A percentile compares a stretch with the other conserved stretches of the same genome.
These are phyloP conservation scores for Cenchrus purpureus DNA, from an alignment of 176 grass and related monocot genomes.

Conservation along the genomic window DNA sequence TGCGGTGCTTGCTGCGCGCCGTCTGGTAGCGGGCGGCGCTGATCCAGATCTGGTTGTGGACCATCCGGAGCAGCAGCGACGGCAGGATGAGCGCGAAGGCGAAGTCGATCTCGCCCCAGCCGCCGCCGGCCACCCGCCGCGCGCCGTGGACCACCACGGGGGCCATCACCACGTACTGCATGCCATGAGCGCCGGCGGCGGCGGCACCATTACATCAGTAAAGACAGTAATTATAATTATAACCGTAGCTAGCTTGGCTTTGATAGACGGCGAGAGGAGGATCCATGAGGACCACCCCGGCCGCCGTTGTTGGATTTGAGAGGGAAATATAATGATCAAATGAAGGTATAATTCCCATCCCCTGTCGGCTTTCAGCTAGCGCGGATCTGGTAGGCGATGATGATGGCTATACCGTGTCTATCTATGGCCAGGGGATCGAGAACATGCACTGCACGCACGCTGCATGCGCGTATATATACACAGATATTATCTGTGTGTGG, in stretches of 20 bases:
- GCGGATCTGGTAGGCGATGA: background rate
- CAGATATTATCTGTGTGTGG: too few species aligned
- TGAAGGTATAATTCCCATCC: background rate
- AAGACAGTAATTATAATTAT: too few species aligned
- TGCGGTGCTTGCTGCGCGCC: conserved; percentile 78
- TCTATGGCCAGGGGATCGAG: too few species aligned
- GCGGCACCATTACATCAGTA: background rate
- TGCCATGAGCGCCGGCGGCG: too few species aligned
- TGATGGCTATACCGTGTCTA: background rate
- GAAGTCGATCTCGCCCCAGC: conserved; percentile 53
- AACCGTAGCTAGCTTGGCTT: too few species aligned
- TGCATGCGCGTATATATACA: too few species aligned
- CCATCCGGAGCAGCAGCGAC: conserved; percentile 59
- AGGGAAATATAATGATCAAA: background rate
- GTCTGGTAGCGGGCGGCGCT: conserved; percentile 79
- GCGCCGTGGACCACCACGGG: conserved; percentile 57
- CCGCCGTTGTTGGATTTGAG: background rate
- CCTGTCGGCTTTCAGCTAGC: background rate
- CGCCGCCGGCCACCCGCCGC: conserved; percentile 39
- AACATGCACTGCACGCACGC: too few species aligned
- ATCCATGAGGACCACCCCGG: background rate
- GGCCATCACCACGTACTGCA: conserved; percentile 73
- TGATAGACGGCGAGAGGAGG: too few species aligned
- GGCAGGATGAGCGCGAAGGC: conserved; percentile 57
- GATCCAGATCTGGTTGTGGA: conserved; percentile 93